These are phyloP conservation scores for Camelina neglecta DNA, from an alignment of 345 rosid genomes.

Conservation along the genomic window DNA sequence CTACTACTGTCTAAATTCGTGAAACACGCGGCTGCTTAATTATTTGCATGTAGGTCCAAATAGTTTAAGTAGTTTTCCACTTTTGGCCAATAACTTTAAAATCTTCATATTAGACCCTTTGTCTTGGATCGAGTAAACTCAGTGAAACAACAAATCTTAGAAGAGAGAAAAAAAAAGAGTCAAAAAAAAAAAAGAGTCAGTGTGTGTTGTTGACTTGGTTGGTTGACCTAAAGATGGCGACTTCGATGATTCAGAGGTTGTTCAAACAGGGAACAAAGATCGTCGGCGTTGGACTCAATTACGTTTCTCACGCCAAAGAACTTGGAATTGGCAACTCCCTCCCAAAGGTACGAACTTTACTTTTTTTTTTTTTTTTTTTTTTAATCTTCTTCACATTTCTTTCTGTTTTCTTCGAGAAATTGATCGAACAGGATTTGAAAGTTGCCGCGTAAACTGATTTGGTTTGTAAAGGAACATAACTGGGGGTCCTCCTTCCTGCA, in stretches of 20 bases:
- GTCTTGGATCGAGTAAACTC: constrained; percentile 26
- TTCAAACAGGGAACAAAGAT: constrained; percentile 81
- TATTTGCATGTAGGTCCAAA: constrained; percentile 9
- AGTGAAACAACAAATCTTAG: constrained; percentile 22
- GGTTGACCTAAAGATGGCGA: constrained; percentile 41
- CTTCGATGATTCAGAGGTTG: constrained; percentile 56
- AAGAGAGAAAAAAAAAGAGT: constrained; percentile 3
- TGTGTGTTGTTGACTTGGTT: constrained; percentile 19
- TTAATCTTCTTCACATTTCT: background rate
- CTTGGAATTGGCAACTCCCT: constrained; percentile 75
- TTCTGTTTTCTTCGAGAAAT: background rate
- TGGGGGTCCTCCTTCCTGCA: background rate
- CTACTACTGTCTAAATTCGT: constrained; percentile 7
- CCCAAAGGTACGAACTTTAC: constrained; percentile 59
- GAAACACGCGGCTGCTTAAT: constrained; percentile 22
- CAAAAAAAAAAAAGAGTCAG: background rate
- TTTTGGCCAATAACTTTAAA: constrained; percentile 7
- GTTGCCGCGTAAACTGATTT: background rate
- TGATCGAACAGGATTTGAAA: background rate
- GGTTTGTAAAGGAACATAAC: background rate
- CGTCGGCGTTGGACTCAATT: constrained; percentile 96
- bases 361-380: background rate
- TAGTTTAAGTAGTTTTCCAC: background rate
- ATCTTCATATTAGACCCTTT: background rate
- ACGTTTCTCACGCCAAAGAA: constrained; percentile 94